Percentiles rank a stretch among this genome's conserved stretches.
phyloP scores from a whole-genome alignment of 208 protist genomes.

The Leishmania major region DNA sequence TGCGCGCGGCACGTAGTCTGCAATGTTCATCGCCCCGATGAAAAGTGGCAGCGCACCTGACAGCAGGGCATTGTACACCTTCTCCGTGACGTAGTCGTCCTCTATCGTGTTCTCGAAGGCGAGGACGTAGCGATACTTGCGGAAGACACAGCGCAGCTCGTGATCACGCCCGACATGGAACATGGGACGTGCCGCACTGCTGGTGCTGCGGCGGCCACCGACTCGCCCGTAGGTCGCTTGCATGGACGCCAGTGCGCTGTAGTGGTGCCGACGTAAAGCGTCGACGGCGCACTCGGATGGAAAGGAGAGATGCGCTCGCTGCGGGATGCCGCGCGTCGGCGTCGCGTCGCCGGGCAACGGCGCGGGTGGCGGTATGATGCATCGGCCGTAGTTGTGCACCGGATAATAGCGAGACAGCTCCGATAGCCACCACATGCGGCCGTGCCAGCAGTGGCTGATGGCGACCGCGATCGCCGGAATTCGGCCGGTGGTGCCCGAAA shows the following conservation, averaged over 20 bases:
- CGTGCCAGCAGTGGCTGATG: slow-evolving; percentile 30
- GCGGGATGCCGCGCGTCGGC: slow-evolving; percentile 13
- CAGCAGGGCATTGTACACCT: slow-evolving; percentile 63
- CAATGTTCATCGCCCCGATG: slow-evolving; percentile 45
- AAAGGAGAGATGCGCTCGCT: slow-evolving; percentile 2
- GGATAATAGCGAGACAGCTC: slow-evolving; percentile 39
- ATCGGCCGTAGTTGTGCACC: slow-evolving; percentile 49
- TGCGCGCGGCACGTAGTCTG: slow-evolving; percentile 36
- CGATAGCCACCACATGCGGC: slow-evolving; percentile 25
- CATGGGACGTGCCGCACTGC: neutral
- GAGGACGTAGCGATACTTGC: slow-evolving; percentile 44
- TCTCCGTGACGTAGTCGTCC: slow-evolving; percentile 71
- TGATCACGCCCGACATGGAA: slow-evolving; percentile 13
- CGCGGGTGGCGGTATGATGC: slow-evolving; percentile 12
- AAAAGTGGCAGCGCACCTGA: slow-evolving; percentile 55
- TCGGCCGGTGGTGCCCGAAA: slow-evolving; percentile 10
- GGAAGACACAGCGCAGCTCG: slow-evolving; percentile 36
- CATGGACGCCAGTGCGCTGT: neutral
- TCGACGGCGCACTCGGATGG: neutral
- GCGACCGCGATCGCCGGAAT: slow-evolving; percentile 29
- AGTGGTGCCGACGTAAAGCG: neutral
- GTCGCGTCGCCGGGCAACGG: slow-evolving; percentile 16
- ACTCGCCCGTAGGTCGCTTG: neutral
- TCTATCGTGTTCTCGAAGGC: slow-evolving; percentile 59
- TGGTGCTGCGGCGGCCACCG: neutral